phyloP scores from a whole-genome alignment of 768 basidiomycete genomes.

The Sporobolomyces pararoseus region DNA sequence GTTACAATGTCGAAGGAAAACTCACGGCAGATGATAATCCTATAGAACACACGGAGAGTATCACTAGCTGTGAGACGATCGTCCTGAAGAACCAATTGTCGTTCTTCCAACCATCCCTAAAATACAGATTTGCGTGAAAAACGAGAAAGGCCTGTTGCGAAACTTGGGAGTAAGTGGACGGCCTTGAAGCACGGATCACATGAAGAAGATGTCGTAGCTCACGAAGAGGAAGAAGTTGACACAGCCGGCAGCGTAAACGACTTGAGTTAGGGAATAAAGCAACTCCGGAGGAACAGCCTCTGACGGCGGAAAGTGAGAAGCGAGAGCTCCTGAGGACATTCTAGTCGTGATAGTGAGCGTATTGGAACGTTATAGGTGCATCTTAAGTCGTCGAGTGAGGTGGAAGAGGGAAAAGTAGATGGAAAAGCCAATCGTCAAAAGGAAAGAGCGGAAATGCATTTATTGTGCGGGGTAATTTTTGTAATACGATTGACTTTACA shows the following conservation, averaged over 20 bases:
- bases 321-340: slow-evolving; percentile 3
- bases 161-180: no score
- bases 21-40: not conserved
- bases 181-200: not conserved
- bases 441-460: no score
- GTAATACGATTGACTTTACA: no score
- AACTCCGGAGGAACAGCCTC: not conserved
- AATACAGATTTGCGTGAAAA: not conserved
- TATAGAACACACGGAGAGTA: not conserved
- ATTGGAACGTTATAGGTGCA: no score
- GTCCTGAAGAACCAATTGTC: slow-evolving; percentile 16
- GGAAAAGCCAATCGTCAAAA: no score
- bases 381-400: not conserved
- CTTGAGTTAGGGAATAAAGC: not conserved
- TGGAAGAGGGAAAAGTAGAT: not conserved
- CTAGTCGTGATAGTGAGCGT: not conserved
- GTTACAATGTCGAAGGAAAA: not conserved
- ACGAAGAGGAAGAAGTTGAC: slow-evolving; percentile 19
- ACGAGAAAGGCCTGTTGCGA: not conserved
- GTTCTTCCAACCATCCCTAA: slow-evolving; percentile 2
- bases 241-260: slow-evolving; percentile 1
- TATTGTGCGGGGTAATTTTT: no score
- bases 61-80: not conserved
- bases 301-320: not conserved
- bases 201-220: not conserved